phyloP scores from a whole-genome alignment of 1,284 basidiomycete genomes.

The Pisolithus thermaeus region DNA sequence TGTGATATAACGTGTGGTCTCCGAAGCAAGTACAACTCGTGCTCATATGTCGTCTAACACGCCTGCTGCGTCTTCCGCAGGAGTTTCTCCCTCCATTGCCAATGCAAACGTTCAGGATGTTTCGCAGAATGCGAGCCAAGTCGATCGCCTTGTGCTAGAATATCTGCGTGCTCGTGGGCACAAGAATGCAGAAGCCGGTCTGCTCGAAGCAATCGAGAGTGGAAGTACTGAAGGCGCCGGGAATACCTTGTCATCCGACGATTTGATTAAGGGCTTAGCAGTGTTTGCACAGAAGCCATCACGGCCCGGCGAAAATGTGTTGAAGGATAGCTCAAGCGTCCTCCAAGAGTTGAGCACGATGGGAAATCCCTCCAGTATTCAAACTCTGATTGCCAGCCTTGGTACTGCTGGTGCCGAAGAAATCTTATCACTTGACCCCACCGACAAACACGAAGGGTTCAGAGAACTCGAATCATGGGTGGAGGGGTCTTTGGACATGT shows the following conservation, averaged over 20 bases:
- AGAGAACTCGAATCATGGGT: conserved; percentile 92
- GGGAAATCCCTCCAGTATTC: conserved; percentile 63
- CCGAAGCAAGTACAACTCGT: neutral
- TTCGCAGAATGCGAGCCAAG: conserved; percentile 32
- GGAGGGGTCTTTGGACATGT: conserved; percentile 84
- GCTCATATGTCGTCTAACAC: conserved; percentile 39
- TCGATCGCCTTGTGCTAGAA: conserved; percentile 70
- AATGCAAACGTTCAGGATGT: conserved; percentile 30
- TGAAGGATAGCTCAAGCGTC: conserved; percentile 60
- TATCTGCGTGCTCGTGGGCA: conserved; percentile 84
- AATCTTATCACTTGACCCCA: conserved; percentile 78
- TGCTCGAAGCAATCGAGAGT: conserved; percentile 59
- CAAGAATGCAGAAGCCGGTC: conserved; percentile 66
- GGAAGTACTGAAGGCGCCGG: conserved; percentile 47
- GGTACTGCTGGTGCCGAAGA: conserved; percentile 77
- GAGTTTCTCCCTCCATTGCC: conserved; percentile 30
- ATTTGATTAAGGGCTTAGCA: conserved; percentile 60
- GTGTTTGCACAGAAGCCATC: conserved; percentile 62
- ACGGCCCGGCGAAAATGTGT: conserved; percentile 57
- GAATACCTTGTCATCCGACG: conserved; percentile 47
- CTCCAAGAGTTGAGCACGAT: conserved; percentile 60
- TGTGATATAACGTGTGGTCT: neutral
- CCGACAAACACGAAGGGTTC: conserved; percentile 85
- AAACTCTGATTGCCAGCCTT: conserved; percentile 69
- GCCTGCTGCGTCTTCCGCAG: conserved; percentile 33